Evolutionary conservation across 2,329 filamentous ascomycete genomes (phyloP), one percentile per base, ranked within the genome.

Genomic region (Colletotrichum chrysophilum): DNA sequence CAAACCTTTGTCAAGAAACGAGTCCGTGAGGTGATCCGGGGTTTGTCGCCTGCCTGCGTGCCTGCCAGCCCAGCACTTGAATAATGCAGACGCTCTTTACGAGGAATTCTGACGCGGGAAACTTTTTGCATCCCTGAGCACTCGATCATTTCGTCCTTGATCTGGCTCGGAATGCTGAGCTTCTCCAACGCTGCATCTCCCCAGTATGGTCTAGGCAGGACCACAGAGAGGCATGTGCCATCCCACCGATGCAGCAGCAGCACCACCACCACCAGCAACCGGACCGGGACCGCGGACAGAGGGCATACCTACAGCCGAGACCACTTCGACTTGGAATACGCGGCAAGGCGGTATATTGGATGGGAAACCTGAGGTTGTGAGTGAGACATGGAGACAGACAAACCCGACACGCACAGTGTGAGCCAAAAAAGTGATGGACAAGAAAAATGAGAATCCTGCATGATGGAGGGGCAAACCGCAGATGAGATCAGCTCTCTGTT

Each of bases 331-430:
- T 52, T 55, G 65, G 32, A 56, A 70, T 66, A 52, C 67, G 67
- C 66, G 71, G 48, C 43, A 48, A 55, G 24, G 30, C 24, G 38
- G 60, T 52, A 56, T 24, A 73, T 28, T 52, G 64, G 60, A 38
- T 16, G 30, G 28, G 56, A 34, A 34, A 70, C 67, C 66, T 48
- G 66, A 66, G 67, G 36, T 68, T 67, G 13, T 43, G 32, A 38
- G 13, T 71, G 69, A 24, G 43, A 21, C n/a, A 70, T 58, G 43
- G 65, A 48, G 26, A n/a, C 68, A 34, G 43, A 21, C 43, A 48
- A 48, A 48, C 43, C 43, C 43, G n/a, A 48, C 16, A 26, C 56
- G 34, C 69, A 68, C 73, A 75, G 73, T 72, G 62, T 75, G 73
- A 75, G 62, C 56, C 64, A 75, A 60, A 26, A 4, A 26, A 4